phyloP scores from a whole-genome alignment of 2,329 filamentous ascomycete genomes.

The Penicillium corylophilum region DNA sequence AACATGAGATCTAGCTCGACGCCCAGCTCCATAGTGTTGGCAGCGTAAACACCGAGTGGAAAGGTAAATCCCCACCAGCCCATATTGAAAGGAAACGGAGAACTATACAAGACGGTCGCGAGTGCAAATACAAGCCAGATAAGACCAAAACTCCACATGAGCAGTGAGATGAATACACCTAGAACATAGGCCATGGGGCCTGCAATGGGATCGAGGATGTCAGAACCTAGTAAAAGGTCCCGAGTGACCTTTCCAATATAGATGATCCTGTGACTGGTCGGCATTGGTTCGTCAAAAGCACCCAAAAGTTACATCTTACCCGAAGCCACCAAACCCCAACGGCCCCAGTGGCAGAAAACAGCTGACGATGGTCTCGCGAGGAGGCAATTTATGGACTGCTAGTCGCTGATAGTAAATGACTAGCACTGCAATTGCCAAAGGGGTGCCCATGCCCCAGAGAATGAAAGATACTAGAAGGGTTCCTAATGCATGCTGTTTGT shows the following conservation, averaged over 20 bases:
- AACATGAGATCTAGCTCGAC: constrained; percentile 52
- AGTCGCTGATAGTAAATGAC: constrained; percentile 70
- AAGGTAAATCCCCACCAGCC: constrained; percentile 62
- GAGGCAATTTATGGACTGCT: constrained; percentile 64
- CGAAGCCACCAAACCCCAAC: constrained; percentile 64
- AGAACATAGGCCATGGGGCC: constrained; percentile 60
- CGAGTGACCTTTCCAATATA: constrained; percentile 48
- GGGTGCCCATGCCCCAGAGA: constrained; percentile 65
- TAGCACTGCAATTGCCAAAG: constrained; percentile 61
- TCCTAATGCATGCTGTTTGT: constrained; percentile 56
- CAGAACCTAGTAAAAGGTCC: constrained; percentile 41
- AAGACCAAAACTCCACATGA: constrained; percentile 59
- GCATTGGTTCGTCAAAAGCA: constrained; percentile 15
- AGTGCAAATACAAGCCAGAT: constrained; percentile 57
- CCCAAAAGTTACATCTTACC: constrained; percentile 21
- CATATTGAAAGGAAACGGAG: constrained; percentile 57
- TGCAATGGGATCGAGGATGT: constrained; percentile 39
- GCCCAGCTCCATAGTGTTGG: constrained; percentile 41
- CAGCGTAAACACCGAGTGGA: constrained; percentile 52
- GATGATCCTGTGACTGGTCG: constrained; percentile 43
- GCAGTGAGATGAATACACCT: constrained; percentile 53
- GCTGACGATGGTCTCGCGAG: constrained; percentile 66
- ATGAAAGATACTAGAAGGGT: constrained; percentile 67
- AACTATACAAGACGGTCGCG: constrained; percentile 42
- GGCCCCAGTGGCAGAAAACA: constrained; percentile 68